Percentiles rank a stretch among this genome's conserved stretches.
These are phyloP conservation scores for Tylopilus sp. DNA, from an alignment of 1,284 basidiomycete genomes.

Conservation along the genomic window DNA sequence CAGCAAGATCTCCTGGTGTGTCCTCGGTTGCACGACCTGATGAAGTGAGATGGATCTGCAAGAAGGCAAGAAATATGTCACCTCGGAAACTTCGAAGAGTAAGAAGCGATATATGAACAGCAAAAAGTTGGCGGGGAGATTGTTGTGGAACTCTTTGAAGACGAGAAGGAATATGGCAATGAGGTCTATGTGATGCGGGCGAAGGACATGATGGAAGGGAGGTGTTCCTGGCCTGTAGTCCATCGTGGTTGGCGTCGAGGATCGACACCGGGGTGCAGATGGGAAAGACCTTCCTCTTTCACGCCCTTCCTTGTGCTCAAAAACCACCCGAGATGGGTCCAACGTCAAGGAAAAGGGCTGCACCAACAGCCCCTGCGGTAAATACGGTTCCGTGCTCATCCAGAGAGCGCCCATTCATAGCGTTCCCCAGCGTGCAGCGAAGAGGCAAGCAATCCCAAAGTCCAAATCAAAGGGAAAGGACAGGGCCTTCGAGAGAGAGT, in stretches of 20 bases:
- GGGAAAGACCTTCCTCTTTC: slow-evolving; percentile 31
- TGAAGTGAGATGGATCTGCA: neutral
- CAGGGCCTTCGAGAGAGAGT: slow-evolving; percentile 55
- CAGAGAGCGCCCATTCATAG: slow-evolving; percentile 1
- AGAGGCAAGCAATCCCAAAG: slow-evolving; percentile 48
- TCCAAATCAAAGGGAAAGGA: slow-evolving; percentile 53
- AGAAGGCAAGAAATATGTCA: slow-evolving; percentile 12
- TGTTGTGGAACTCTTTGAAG: slow-evolving; percentile 55
- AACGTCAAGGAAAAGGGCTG: slow-evolving; percentile 35
- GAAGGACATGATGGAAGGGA: slow-evolving; percentile 59
- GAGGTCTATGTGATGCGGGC: slow-evolving; percentile 72
- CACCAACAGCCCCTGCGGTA: slow-evolving; percentile 36
- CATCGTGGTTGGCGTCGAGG: slow-evolving; percentile 17
- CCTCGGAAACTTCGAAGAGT: slow-evolving; percentile 59
- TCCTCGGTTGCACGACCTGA: slow-evolving; percentile 43
- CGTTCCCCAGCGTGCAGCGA: slow-evolving; percentile 37
- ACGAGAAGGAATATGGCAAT: slow-evolving; percentile 58
- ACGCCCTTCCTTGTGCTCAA: neutral
- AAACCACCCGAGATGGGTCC: no score
- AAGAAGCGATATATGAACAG: slow-evolving; percentile 63
- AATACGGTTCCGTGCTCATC: slow-evolving; percentile 1
- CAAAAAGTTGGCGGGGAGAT: slow-evolving; percentile 56
- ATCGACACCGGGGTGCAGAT: neutral
- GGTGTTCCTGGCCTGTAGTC: slow-evolving; percentile 37
- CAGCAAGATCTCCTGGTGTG: slow-evolving; percentile 39